phyloP scores from a whole-genome alignment of 345 rosid species.

The Gossypium bickii region DNA sequence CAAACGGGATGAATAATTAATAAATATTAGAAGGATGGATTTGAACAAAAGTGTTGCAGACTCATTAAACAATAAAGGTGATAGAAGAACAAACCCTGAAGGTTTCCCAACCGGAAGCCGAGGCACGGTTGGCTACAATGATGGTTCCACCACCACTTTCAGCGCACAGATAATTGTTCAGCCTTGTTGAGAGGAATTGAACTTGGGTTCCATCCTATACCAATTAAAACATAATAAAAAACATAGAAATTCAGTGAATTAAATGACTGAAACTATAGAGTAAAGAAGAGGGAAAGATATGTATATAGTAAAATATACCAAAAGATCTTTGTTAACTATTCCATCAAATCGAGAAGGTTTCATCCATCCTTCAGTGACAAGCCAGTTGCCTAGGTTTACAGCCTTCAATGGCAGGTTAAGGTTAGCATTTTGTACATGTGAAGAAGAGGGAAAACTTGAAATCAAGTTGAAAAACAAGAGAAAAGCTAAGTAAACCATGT shows the following conservation, averaged over 20 bases:
- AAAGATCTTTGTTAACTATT: slow-evolving; percentile 33
- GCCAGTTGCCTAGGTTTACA: slow-evolving; percentile 39
- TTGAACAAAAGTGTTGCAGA: too few species aligned
- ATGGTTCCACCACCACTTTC: slow-evolving; percentile 30
- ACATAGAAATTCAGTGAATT: neutral
- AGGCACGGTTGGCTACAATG: slow-evolving; percentile 22
- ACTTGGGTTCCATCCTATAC: slow-evolving; percentile 43
- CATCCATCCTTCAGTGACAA: slow-evolving; percentile 41
- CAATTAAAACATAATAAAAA: neutral
- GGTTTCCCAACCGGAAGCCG: slow-evolving; percentile 35
- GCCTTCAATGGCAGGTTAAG: slow-evolving; percentile 26
- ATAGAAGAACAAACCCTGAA: slow-evolving; percentile 25
- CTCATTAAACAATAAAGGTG: neutral
- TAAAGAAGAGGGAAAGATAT: neutral
- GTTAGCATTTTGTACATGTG: slow-evolving; percentile 6
- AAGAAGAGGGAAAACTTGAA: slow-evolving; percentile 8
- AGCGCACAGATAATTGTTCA: slow-evolving; percentile 21
- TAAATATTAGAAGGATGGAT: too few species aligned
- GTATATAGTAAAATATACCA: slow-evolving; percentile 15
- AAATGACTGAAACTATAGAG: neutral
- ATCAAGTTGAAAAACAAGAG: neutral
- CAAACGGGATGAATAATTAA: too few species aligned
- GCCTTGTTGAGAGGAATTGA: slow-evolving; percentile 30
- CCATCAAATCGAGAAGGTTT: slow-evolving; percentile 26
- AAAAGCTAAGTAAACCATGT: neutral